These are phyloP conservation scores for Teratosphaeria pseudoeucalypti DNA, from an alignment of 2,329 filamentous ascomycete genomes.

Conservation along the genomic window DNA sequence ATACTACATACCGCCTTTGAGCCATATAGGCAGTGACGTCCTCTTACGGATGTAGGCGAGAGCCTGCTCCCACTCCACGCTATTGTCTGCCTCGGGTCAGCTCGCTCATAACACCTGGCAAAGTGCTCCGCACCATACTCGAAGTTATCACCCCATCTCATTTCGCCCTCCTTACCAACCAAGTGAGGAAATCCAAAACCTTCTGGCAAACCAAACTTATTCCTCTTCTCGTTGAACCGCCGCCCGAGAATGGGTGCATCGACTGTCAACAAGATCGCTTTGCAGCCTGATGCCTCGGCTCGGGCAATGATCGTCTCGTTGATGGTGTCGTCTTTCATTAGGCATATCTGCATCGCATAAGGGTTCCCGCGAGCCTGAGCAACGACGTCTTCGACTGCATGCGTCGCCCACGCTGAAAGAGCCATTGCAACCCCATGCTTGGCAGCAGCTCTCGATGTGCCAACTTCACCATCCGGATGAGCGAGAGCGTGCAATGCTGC, in stretches of 20 bases:
- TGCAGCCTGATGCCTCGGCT: conserved; percentile 38
- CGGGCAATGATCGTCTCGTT: conserved; percentile 32
- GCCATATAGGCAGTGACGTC: neutral
- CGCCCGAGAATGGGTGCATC: conserved; percentile 49
- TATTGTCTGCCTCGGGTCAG: neutral
- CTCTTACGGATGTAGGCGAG: neutral
- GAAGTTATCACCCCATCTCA: neutral
- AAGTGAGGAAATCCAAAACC: neutral
- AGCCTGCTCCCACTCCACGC: neutral
- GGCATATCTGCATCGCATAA: neutral
- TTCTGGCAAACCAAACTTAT: conserved; percentile 12
- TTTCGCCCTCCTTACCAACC: neutral
- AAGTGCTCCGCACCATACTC: neutral
- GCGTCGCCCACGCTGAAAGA: neutral
- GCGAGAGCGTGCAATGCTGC: neutral
- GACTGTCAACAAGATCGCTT: conserved; percentile 48
- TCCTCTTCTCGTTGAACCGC: conserved; percentile 35
- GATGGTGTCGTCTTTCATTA: conserved; percentile 14
- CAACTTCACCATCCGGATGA: neutral
- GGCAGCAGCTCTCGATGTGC: neutral
- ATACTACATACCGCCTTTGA: neutral
- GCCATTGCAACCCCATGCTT: neutral
- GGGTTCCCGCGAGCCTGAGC: neutral
- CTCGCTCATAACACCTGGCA: neutral
- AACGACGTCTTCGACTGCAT: neutral